phyloP scores from a whole-genome alignment of 1,139 yeast genomes.

The Petasospora fabianii region DNA sequence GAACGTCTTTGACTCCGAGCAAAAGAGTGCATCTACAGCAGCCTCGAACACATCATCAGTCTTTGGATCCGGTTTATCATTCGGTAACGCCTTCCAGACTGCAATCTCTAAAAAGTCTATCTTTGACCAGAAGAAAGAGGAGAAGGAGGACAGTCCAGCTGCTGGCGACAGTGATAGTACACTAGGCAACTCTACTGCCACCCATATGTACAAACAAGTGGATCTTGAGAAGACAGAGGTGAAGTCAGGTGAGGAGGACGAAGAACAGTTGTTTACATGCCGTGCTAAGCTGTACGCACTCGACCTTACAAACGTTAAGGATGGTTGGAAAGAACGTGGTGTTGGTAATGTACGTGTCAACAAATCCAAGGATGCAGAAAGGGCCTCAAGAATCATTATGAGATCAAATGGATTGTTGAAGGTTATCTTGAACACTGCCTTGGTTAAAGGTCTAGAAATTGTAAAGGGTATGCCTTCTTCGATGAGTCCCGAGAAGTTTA shows the following conservation, averaged over 20 bases:
- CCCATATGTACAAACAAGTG: slow-evolving; percentile 26
- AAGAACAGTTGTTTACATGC: slow-evolving; percentile 61
- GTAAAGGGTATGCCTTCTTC: slow-evolving; percentile 85
- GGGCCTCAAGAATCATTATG: slow-evolving; percentile 70
- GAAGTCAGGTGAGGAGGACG: slow-evolving; percentile 90
- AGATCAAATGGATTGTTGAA: slow-evolving; percentile 84
- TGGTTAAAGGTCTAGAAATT: slow-evolving; percentile 55
- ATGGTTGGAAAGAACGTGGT: slow-evolving; percentile 97
- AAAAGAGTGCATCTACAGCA: slow-evolving; percentile 1
- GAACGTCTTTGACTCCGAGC: slow-evolving; percentile 26
- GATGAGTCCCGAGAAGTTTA: slow-evolving; percentile 71
- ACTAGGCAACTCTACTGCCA: slow-evolving; percentile 5
- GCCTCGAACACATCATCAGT: slow-evolving; percentile 23
- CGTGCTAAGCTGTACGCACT: slow-evolving; percentile 80
- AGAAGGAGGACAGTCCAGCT: slow-evolving; percentile 8
- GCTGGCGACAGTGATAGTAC: slow-evolving; percentile 10
- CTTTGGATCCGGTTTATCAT: slow-evolving; percentile 60
- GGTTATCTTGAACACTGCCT: slow-evolving; percentile 74
- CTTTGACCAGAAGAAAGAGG: slow-evolving; percentile 36
- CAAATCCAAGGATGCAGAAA: slow-evolving; percentile 34
- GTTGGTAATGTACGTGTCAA: slow-evolving; percentile 83
- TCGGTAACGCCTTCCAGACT: slow-evolving; percentile 54
- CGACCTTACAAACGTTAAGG: slow-evolving; percentile 55
- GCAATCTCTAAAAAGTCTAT: slow-evolving; percentile 51
- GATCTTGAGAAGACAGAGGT: slow-evolving; percentile 46